A percentile compares a stretch with the other conserved stretches of the same genome.
phyloP scores from a whole-genome alignment of 2,329 filamentous ascomycete genomes.

The Xylariaceae sp. region DNA sequence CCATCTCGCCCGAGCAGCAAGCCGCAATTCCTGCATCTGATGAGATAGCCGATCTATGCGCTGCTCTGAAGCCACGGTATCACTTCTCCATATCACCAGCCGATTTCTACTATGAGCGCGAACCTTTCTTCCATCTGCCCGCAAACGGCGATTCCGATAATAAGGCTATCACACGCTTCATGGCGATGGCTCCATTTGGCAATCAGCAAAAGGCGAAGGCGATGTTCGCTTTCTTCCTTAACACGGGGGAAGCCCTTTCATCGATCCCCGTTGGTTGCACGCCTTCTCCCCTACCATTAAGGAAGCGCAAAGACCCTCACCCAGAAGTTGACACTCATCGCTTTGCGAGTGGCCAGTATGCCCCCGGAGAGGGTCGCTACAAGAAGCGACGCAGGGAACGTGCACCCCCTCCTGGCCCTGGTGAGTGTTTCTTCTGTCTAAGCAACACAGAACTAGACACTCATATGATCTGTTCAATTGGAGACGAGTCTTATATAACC shows the following conservation, averaged over 20 bases:
- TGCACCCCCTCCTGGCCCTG: slow-evolving; percentile 62
- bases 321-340: slow-evolving; percentile 48
- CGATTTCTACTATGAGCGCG: slow-evolving; percentile 78
- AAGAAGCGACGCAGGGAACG: slow-evolving; percentile 43
- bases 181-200: slow-evolving; percentile 77
- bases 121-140: slow-evolving; percentile 76
- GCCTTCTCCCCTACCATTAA: slow-evolving; percentile 62
- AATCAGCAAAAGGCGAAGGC: slow-evolving; percentile 75
- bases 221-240: slow-evolving; percentile 73
- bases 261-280: slow-evolving; percentile 68
- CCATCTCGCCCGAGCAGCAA: slow-evolving; percentile 50
- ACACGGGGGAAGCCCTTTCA: slow-evolving; percentile 55
- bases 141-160: slow-evolving; percentile 40
- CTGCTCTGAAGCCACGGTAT: slow-evolving; percentile 81
- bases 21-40: slow-evolving; percentile 52
- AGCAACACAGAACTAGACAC: slow-evolving; percentile 79
- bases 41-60: slow-evolving; percentile 73
- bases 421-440: slow-evolving; percentile 91
- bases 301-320: slow-evolving; percentile 50
- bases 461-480: slow-evolving; percentile 88
- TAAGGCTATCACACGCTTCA: slow-evolving; percentile 74
- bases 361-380: slow-evolving; percentile 39
- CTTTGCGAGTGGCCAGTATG: slow-evolving; percentile 45
- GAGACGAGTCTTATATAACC: slow-evolving; percentile 81
- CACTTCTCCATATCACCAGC: slow-evolving; percentile 70